Conservation (phyloP, 2,329 filamentous ascomycete genomes). For the Sporothrix dimorphospora region DNA sequence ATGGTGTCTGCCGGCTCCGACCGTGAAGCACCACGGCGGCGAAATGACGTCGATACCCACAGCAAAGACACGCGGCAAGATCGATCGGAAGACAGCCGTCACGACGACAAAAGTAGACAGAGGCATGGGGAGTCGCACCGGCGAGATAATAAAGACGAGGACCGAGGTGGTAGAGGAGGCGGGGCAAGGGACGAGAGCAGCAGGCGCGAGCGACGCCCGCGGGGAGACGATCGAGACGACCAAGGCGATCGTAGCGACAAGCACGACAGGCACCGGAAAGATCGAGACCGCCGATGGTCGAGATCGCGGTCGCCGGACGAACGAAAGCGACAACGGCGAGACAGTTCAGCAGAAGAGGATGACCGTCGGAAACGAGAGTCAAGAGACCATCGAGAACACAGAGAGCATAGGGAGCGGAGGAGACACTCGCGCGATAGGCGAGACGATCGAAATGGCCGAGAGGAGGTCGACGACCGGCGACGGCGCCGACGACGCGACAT, state of each 20-base stretch:
- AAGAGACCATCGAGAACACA: background rate
- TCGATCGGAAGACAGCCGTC: slow-evolving; percentile 36
- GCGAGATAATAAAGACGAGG: slow-evolving; percentile 33
- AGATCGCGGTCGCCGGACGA: slow-evolving; percentile 25
- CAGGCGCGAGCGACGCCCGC: slow-evolving; percentile 22
- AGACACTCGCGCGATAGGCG: slow-evolving; percentile 13
- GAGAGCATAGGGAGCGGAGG: background rate
- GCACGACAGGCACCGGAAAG: slow-evolving; percentile 26
- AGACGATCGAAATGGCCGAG: background rate
- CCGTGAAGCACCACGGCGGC: background rate
- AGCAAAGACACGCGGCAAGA: slow-evolving; percentile 34
- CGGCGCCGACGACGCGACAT: background rate
- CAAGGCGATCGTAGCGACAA: slow-evolving; percentile 26
- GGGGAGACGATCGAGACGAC: slow-evolving; percentile 28
- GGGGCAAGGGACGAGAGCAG: slow-evolving; percentile 38
- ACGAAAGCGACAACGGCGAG: slow-evolving; percentile 7
- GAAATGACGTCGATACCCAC: slow-evolving; percentile 33
- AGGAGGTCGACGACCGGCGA: background rate
- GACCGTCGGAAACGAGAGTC: background rate
- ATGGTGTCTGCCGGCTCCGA: slow-evolving; percentile 23
- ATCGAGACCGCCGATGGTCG: slow-evolving; percentile 19
- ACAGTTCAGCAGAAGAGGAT: background rate
- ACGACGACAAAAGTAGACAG: background rate
- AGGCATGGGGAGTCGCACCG: background rate
- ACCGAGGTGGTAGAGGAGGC: slow-evolving; percentile 29